phyloP scores from a whole-genome alignment of 2,329 filamentous ascomycete genomes.

The Pseudogymnoascus sp. region DNA sequence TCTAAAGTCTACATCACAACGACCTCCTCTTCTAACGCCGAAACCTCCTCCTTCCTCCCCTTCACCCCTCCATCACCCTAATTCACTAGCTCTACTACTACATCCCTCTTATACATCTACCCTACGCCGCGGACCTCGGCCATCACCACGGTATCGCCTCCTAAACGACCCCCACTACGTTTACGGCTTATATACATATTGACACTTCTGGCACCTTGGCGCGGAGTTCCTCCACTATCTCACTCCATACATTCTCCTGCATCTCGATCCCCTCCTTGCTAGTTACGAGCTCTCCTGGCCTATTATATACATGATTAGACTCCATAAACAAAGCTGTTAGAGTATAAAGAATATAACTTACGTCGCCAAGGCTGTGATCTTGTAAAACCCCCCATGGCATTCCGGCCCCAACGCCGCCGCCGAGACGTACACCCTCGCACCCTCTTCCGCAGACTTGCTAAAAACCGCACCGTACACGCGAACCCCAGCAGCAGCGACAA shows the following conservation, averaged over 20 bases:
- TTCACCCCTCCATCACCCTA: no score
- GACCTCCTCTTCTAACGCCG: no score
- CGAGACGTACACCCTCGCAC: not conserved
- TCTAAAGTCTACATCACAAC: no score
- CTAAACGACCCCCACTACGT: no score
- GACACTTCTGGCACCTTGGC: not conserved
- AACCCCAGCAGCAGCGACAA: not conserved
- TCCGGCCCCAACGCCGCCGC: not conserved
- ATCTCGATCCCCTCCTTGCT: not conserved
- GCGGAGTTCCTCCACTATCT: not conserved
- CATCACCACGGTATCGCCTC: no score
- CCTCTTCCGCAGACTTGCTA: not conserved
- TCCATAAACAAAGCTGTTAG: not conserved
- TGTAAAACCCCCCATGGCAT: not conserved
- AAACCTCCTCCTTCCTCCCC: no score
- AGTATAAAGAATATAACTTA: not conserved
- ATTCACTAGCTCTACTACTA: no score
- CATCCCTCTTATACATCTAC: no score
- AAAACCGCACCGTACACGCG: not conserved
- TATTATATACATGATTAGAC: not conserved
- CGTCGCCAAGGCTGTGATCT: not conserved
- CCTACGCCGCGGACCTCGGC: no score
- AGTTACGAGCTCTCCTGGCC: not conserved
- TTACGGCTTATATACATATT: constrained; percentile 39
- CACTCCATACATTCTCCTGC: constrained; percentile 1